These are phyloP conservation scores for Spirogloea muscicola DNA, from an alignment of 139 green algal species.

Conservation along the genomic window DNA sequence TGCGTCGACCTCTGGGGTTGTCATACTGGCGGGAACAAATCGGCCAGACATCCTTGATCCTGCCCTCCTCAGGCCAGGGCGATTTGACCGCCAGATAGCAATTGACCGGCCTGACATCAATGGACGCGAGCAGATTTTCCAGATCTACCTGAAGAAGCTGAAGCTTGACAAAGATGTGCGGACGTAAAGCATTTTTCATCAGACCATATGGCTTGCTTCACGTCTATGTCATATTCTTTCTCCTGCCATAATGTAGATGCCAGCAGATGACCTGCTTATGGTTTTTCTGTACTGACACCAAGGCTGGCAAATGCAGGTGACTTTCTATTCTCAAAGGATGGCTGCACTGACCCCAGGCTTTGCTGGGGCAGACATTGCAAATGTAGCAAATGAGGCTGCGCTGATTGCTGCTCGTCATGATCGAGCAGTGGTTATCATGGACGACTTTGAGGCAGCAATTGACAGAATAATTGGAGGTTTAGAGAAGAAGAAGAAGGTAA, in stretches of 20 bases:
- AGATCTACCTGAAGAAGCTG: constrained; percentile 52
- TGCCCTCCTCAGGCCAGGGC: constrained; percentile 80
- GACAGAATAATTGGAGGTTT: constrained; percentile 96
- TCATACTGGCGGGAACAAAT: constrained; percentile 94
- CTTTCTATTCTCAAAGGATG: constrained; percentile 77
- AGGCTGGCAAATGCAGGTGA: too few relatives aligned
- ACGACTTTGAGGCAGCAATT: constrained; percentile 91
- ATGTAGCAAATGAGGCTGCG: constrained; percentile 96
- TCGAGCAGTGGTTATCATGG: constrained; percentile 60
- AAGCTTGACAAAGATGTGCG: constrained; percentile 46
- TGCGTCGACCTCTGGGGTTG: constrained; percentile 82
- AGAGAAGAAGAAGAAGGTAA: constrained; percentile 99
- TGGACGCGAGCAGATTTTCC: constrained; percentile 93
- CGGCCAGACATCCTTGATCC: constrained; percentile 78
- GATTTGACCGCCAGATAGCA: constrained; percentile 94
- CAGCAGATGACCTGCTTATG: too few relatives aligned
- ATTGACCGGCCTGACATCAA: constrained; percentile 96
- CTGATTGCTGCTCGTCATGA: constrained; percentile 81
- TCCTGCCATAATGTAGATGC: too few relatives aligned
- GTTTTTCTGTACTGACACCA: too few relatives aligned
- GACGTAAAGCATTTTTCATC: too few relatives aligned
- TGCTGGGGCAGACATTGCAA: constrained; percentile 96
- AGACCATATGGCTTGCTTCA: too few relatives aligned
- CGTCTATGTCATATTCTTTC: too few relatives aligned
- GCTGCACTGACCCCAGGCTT: constrained; percentile 92